Evolutionary conservation across 345 rosid genomes (phyloP), one percentile per base, ranked within the genome.

Genomic region (Eucalyptus melliodora): DNA sequence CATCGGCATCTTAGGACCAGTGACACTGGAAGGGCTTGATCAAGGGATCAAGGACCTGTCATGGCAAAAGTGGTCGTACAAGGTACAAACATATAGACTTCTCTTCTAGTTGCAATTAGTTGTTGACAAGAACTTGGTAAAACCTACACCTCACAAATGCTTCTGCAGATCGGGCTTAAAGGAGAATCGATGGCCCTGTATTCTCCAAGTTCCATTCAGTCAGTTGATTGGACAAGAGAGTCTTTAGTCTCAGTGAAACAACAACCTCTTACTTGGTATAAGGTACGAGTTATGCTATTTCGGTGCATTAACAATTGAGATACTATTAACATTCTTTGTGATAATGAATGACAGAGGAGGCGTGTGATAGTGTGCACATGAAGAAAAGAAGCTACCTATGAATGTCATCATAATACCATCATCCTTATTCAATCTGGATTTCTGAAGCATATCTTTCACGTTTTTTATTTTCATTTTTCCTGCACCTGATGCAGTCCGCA

Each of bases 1-100:
- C 60, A 92, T 92, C 13, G 99, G 99, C 56, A 91, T 97, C 88
- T 92, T 89, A 69, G 99, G 99, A 53, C 97, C 98, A 24, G 95
- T 94, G 83, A 90, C 94, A 37, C 88, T 97, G 26, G 89, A 89
- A 17, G 98, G 99, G 53, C 94, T 96, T 60, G 94, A 96, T 81
- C 92, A 92, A 67, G 98, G 99, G 88, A 91, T 86, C 45, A 91
- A 90, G 90, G 98, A 97, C 92, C 90, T 97, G 88, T 91, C 98
- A 80, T 92, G 97, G 96, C 93, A 96, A 89, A 95, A 95, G 88
- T 97, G 99, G 99, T 94, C 96, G n/a, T 95, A 95, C 92, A 93
- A 94, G 98, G 99, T 96, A 47, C 56, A 53, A 15, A 50, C 42
- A 3, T n/a, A 6, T 40, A 6, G 85, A 37, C 85, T 77, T 77